Evolutionary conservation across 768 basidiomycete species (phyloP), one percentile per base, ranked within the genome.

Genomic region (Termitomyces sp.): DNA sequence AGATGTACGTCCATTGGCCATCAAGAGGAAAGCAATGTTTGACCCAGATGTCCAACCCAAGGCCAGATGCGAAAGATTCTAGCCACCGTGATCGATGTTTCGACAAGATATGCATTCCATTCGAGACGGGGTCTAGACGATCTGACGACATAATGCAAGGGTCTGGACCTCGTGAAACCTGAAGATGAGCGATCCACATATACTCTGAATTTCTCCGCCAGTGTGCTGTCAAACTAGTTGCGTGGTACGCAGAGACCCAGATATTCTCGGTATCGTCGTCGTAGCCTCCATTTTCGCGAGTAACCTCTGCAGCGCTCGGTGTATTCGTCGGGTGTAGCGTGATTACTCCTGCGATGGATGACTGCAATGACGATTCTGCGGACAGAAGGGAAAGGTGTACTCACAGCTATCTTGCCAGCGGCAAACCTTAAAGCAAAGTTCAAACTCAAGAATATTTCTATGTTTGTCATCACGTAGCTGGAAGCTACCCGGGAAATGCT

Each of bases 261-360:
- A 56, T 32, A 57, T 59, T 56, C 61, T 57, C 58, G 60, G 67
- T 63, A 72, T 70, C 70, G 68, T 65, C 70, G 51, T 62, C 59
- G 68, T 63, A 64, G 69, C 60, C 55, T 57, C 67, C 50, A 64
- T 51, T 64, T 66, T 56, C 65, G 60, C 60, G 71, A 71, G 69
- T 63, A 51, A 42, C 48, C 60, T 59, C 60, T 32, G 55, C 40
- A 57, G 56, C 56, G 40, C 59, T 60, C 59, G 59, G 57, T 53
- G 61, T 50, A 17, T 48, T 63, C 65, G 51, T 62, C 62, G 49
- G 53, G 54, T 52, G 60, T 65, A 63, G 67, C 59, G 58, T 58
- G 70, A 58, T 76, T 77, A 75, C 77, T 86, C 84, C 81, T 87
- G 86, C 86, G 86, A 87, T 87, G 85, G 86, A 87, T 86, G 85